These are phyloP conservation scores for Mycoemilia scoparia DNA, from an alignment of 192 early-diverging fungal genomes.

Conservation along the genomic window DNA sequence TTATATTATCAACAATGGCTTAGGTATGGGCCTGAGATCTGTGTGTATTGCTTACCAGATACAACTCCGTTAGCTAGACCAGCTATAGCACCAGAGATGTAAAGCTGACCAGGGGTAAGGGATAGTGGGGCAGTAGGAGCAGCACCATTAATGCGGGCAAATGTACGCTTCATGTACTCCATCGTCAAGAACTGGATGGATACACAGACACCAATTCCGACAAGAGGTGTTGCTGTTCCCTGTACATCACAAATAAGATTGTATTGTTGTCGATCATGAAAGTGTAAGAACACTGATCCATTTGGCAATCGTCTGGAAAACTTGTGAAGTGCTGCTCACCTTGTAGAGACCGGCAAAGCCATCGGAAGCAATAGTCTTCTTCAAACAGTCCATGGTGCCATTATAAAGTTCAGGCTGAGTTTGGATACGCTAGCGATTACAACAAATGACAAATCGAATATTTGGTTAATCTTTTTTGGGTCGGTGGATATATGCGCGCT, in stretches of 20 bases:
- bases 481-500: neutral
- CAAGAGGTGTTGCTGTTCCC: slow-evolving; percentile 83
- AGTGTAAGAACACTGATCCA: slow-evolving; percentile 3
- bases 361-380: slow-evolving; percentile 63
- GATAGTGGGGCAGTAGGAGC: slow-evolving; percentile 15
- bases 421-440: slow-evolving; percentile 87
- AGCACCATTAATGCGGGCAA: slow-evolving; percentile 37
- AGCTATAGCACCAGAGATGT: slow-evolving; percentile 62
- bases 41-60: too few relatives aligned
- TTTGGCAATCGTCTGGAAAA: slow-evolving; percentile 4
- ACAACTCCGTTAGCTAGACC: slow-evolving; percentile 81
- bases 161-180: slow-evolving; percentile 72
- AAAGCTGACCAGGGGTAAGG: slow-evolving; percentile 65
- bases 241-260: too few relatives aligned
- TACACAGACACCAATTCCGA: slow-evolving; percentile 89
- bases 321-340: too few relatives aligned
- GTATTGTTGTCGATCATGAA: slow-evolving; percentile 2
- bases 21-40: neutral
- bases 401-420: slow-evolving; percentile 71
- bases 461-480: neutral
- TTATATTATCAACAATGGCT: slow-evolving; percentile 4
- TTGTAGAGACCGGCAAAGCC: slow-evolving; percentile 77
- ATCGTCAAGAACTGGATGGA: slow-evolving; percentile 92
- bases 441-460: too few relatives aligned
- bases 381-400: slow-evolving; percentile 74